Evolutionary conservation across 1,139 yeast species (phyloP).

Genomic region (Spathaspora sp.): DNA sequence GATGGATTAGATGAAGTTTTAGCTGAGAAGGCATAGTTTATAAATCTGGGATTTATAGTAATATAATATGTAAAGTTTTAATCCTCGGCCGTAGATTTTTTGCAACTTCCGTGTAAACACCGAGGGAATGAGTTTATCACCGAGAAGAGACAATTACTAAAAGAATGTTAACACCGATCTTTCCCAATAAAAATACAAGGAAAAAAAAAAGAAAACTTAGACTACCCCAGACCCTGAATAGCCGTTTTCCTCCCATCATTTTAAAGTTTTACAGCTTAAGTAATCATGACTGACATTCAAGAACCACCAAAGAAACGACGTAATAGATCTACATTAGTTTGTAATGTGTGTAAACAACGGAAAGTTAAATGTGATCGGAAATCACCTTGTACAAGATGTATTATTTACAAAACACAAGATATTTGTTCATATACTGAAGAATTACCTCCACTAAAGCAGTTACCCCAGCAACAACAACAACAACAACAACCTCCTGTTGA

Average conservation of each 20-base stretch:
- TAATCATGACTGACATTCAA: neutral
- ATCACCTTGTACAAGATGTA: slow-evolving; percentile 30
- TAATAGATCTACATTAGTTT: slow-evolving; percentile 30
- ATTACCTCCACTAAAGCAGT: neutral
- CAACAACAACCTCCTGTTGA: neutral
- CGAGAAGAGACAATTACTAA: too few relatives aligned
- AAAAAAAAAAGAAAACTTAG: too few relatives aligned
- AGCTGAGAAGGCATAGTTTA: slow-evolving; percentile 1
- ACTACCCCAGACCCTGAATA: neutral
- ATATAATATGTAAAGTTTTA: neutral
- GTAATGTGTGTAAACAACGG: slow-evolving; percentile 38
- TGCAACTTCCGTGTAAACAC: too few relatives aligned
- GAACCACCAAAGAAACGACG: slow-evolving; percentile 13
- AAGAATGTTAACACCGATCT: too few relatives aligned
- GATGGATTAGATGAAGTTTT: slow-evolving; percentile 8
- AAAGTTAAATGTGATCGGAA: slow-evolving; percentile 36
- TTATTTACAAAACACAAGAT: slow-evolving; percentile 22
- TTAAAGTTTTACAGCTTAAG: neutral
- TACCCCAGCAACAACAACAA: neutral
- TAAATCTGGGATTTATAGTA: neutral
- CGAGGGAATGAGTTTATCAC: too few relatives aligned
- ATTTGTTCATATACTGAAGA: slow-evolving; percentile 29
- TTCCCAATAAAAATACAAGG: too few relatives aligned
- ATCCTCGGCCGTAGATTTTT: too few relatives aligned
- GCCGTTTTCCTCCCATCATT: neutral